These are phyloP conservation scores for Aspergillus taichungensis DNA, from an alignment of 495 filamentous ascomycete genomes.

Conservation along the genomic window DNA sequence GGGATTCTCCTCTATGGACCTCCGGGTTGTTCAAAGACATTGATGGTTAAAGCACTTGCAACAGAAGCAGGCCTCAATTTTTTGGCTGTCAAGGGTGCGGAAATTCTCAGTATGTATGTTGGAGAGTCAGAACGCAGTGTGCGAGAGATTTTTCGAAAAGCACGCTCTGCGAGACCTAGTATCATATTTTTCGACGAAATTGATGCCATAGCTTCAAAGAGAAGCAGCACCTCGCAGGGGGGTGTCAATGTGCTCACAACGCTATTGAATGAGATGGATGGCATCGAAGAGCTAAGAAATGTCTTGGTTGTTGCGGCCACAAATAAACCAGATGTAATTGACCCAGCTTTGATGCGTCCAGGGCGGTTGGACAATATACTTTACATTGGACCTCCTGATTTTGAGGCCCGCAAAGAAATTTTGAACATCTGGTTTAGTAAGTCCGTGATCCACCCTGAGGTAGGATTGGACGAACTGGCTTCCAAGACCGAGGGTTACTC, in stretches of 20 bases:
- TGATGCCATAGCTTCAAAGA: slow-evolving; percentile 77
- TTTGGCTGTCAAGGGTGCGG: slow-evolving; percentile 91
- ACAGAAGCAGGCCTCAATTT: slow-evolving; percentile 91
- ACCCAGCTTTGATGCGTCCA: slow-evolving; percentile 78
- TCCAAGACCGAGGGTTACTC: slow-evolving; percentile 69
- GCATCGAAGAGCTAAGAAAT: slow-evolving; percentile 74
- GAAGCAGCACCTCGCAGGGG: slow-evolving; percentile 43
- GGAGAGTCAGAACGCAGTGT: slow-evolving; percentile 89
- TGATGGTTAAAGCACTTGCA: slow-evolving; percentile 86
- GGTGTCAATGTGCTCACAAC: slow-evolving; percentile 83
- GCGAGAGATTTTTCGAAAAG: slow-evolving; percentile 80
- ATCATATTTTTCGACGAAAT: slow-evolving; percentile 99
- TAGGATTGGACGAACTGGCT: slow-evolving; percentile 61
- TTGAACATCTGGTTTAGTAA: slow-evolving; percentile 54
- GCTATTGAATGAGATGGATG: slow-evolving; percentile 92
- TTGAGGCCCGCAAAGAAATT: slow-evolving; percentile 68
- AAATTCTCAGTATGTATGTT: slow-evolving; percentile 95
- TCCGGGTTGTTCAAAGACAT: slow-evolving; percentile 92
- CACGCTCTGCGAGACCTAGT: slow-evolving; percentile 74
- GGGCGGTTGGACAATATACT: slow-evolving; percentile 85
- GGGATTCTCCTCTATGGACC: slow-evolving; percentile 90
- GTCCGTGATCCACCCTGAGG: slow-evolving; percentile 52
- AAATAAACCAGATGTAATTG: slow-evolving; percentile 78
- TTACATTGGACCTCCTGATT: slow-evolving; percentile 79
- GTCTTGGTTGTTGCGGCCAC: slow-evolving; percentile 92